These are phyloP conservation scores for Curvularia eragrostidis DNA, from an alignment of 2,329 filamentous ascomycete genomes.

Conservation along the genomic window DNA sequence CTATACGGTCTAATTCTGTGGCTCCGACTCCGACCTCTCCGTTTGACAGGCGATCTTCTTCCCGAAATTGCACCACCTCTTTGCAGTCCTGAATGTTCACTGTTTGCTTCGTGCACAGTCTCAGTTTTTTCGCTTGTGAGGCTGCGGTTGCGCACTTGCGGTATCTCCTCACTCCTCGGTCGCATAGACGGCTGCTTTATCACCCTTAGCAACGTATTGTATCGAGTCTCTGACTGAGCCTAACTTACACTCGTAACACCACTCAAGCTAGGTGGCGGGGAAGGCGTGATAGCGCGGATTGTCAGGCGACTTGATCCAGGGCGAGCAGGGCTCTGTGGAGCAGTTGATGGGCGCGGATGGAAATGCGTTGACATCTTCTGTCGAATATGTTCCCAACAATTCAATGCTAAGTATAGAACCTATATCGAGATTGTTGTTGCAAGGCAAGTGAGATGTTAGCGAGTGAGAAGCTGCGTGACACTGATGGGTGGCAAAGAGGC, in stretches of 20 bases:
- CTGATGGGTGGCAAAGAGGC: slow-evolving; percentile 1
- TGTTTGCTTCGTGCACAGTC: background rate
- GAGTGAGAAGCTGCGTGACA: background rate
- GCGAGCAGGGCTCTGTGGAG: slow-evolving; percentile 13
- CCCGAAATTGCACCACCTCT: slow-evolving; percentile 5
- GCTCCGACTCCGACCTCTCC: background rate
- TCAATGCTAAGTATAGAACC: background rate
- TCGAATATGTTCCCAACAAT: background rate
- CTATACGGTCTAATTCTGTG: slow-evolving; percentile 11
- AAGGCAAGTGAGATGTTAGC: background rate
- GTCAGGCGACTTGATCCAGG: slow-evolving; percentile 34
- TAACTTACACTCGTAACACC: slow-evolving; percentile 14
- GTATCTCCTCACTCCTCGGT: slow-evolving; percentile 1
- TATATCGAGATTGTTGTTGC: background rate
- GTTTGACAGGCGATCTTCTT: slow-evolving; percentile 14
- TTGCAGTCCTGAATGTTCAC: background rate
- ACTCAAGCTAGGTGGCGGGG: slow-evolving; percentile 26
- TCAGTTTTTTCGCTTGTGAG: background rate
- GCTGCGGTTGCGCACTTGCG: background rate
- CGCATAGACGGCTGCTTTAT: background rate
- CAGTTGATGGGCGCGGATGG: slow-evolving; percentile 16
- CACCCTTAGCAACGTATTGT: background rate
- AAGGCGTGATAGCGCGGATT: slow-evolving; percentile 40
- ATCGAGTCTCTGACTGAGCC: slow-evolving; percentile 8
- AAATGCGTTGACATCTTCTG: slow-evolving; percentile 12